Base-by-base conservation (phyloP, 2,329 filamentous ascomycete species). In the Aspergillus japonicus region DNA sequence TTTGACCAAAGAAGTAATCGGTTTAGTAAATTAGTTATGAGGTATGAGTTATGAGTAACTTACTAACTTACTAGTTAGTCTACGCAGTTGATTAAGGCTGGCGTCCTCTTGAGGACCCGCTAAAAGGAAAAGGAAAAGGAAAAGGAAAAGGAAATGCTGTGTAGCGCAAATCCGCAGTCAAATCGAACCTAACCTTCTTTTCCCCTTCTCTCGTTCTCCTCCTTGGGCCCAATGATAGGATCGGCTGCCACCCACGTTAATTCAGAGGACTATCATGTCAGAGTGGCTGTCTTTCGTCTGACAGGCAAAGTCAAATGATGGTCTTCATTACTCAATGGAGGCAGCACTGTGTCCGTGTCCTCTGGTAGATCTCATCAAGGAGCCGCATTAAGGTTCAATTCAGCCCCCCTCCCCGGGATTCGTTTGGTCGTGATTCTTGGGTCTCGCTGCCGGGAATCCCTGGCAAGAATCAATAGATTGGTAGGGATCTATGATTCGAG, bases 331-430 rank as follows among this genome's bases (percentile, higher is more conserved):
- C 39, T 44, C 39, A 44, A n/a, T 19, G 7, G 39, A 44, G 39
- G 39, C 14, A 44, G 7, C n/a, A 44, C 16, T 44, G 33, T 5
- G 33, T 35, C 33, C 33, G 33, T 35, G 51, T 54, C 57, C 49
- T 59, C 31, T 31, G 42, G 50, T 50, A 33, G 29, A 54, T 54
- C 47, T 48, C 42, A 55, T 33, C 26, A 10, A 21, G 39, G 39
- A 44, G 39, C 56, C 49, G 48, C 61, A 52, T 58, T 61, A 63
- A 63, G 61, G 61, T 63, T 59, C 56, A 21, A 26, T 52, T 35
- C 44, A 47, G 33, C 50, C 49, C 49, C 54, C 54, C 58, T 29
- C 26, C 56, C 51, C 50, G 50, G 55, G 57, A 42, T 26, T 26
- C 19, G 23, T 24, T 47, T 44, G 24, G 39, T 50, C 49, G 47